Evolutionary conservation across 2,329 filamentous ascomycete species (phyloP), one percentile per base, ranked within the genome.

Genomic region (Fusarium sarcochroum): DNA sequence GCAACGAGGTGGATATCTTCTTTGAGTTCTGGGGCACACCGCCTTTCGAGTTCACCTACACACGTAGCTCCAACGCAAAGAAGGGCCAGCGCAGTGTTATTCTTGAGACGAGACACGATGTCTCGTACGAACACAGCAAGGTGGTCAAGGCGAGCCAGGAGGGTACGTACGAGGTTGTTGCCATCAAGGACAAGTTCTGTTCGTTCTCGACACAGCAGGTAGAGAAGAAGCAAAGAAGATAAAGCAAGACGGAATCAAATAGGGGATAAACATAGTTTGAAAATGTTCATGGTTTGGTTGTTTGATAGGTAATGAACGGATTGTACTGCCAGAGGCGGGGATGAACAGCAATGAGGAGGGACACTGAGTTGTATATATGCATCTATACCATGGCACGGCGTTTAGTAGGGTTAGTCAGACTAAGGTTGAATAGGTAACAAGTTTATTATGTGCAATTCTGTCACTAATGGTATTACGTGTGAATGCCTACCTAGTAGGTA

Each of bases 41-140:
- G 65, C 96, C 96, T 2, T 99, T 99, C 75, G 96, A 98, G 80
- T 99, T 98, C 77, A 98, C 95, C 58, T 98, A 97, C 79, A 98
- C 94, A 20, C 87, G 96, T 65, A 96, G 91, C 79, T 93, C 93
- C 44, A 97, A 97, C 77, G 90, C 90, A 55, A 91, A 87, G 61
- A 93, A 90, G 81, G 91, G 91, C 2, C 92, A 93, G 78, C 92
- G 90, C 76, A 89, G 91, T 37, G 86, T 90, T 73, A 88, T 99
- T 34, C 85, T 99, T 18, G 97, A 99, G 82, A 98, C 97, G 69
- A 89, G 93, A 72, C 94, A 96, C 70, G 94, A 98, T 73, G 85
- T 92, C 18, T 95, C 92, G 48, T 88, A 94, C 66, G 93, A 97
- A 74, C 87, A 93, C 78, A 90, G 83, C 75, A 94, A 97, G 85